Conservation (phyloP, 176 grass and related monocot genomes). For the Thinopyrum elongatum region DNA sequence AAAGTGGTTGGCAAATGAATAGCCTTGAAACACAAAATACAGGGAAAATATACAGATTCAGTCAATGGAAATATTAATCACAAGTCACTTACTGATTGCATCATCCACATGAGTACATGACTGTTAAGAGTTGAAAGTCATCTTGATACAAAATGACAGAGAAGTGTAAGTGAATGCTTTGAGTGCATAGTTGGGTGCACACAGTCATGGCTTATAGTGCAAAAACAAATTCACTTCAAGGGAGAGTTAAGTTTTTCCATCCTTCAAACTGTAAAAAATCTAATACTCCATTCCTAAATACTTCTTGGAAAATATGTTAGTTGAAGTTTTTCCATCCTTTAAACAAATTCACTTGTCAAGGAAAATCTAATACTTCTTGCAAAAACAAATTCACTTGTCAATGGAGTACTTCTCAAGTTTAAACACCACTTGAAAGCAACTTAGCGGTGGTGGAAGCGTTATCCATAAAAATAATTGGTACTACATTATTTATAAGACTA, state of each 20-base stretch:
- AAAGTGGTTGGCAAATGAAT: neutral
- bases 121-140: neutral
- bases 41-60: neutral
- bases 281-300: too few relatives aligned
- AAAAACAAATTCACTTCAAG: neutral
- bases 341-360: too few relatives aligned
- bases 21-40: neutral
- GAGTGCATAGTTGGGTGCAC: neutral
- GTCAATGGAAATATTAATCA: neutral
- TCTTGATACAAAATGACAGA: neutral
- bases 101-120: neutral
- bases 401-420: neutral
- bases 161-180: neutral
- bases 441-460: neutral
- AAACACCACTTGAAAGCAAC: neutral
- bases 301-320: too few relatives aligned
- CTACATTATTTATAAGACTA: neutral
- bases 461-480: neutral
- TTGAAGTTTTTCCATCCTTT: too few relatives aligned
- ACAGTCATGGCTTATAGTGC: neutral
- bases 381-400: too few relatives aligned
- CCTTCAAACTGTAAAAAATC: neutral
- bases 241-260: neutral
- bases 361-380: too few relatives aligned
- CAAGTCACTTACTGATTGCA: neutral